phyloP scores from a whole-genome alignment of 1,284 basidiomycete genomes.

The Rugiboletus extremiorientalis region DNA sequence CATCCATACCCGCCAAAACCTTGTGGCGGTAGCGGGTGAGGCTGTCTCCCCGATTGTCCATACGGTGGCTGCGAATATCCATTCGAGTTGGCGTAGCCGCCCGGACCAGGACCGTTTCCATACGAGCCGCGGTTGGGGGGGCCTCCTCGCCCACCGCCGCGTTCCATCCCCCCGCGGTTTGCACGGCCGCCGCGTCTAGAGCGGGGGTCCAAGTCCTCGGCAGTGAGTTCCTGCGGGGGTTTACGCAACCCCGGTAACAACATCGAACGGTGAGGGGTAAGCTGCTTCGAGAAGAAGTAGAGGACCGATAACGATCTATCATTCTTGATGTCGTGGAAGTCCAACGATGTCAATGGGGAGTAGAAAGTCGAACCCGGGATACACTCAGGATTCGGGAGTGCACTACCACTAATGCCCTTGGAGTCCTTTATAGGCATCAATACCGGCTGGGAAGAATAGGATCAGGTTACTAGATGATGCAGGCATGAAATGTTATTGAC shows the following conservation, averaged over 20 bases:
- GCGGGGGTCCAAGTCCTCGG: slow-evolving; percentile 69
- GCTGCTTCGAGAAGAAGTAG: slow-evolving; percentile 90
- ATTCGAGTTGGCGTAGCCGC: slow-evolving; percentile 21
- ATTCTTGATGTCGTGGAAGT: slow-evolving; percentile 78
- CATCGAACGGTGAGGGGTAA: slow-evolving; percentile 82
- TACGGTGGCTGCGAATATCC: slow-evolving; percentile 23
- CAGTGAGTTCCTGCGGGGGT: slow-evolving; percentile 61
- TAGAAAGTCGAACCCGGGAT: slow-evolving; percentile 91
- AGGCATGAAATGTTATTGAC: slow-evolving; percentile 46
- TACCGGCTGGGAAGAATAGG: slow-evolving; percentile 48
- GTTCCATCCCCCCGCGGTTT: slow-evolving; percentile 40
- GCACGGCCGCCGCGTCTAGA: slow-evolving; percentile 43
- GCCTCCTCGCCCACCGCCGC: slow-evolving; percentile 42
- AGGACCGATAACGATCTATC: slow-evolving; percentile 86
- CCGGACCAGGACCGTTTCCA: slow-evolving; percentile 34
- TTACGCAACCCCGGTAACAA: slow-evolving; percentile 76
- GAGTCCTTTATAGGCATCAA: slow-evolving; percentile 70
- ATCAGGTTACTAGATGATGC: slow-evolving; percentile 15
- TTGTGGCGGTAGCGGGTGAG: slow-evolving; percentile 20
- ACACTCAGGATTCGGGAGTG: slow-evolving; percentile 84
- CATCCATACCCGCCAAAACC: slow-evolving; percentile 36
- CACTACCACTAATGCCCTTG: slow-evolving; percentile 78
- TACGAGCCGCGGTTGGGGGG: slow-evolving; percentile 26
- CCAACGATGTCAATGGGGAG: slow-evolving; percentile 61
- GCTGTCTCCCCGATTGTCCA: slow-evolving; percentile 18